These are phyloP conservation scores for Diaporthe aspalathi DNA, from an alignment of 2,329 filamentous ascomycete species.

Conservation along the genomic window DNA sequence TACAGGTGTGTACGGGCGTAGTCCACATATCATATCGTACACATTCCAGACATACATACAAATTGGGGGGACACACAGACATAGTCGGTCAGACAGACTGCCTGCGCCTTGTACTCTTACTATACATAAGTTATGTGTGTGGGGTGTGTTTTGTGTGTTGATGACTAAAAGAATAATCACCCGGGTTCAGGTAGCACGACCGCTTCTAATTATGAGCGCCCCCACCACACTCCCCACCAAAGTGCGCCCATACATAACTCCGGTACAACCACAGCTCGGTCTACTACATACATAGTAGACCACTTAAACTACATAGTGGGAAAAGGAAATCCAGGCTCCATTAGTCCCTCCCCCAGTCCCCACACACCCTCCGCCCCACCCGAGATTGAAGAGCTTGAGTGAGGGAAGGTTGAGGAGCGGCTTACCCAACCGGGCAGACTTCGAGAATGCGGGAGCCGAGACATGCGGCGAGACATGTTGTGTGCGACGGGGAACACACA, in stretches of 20 bases:
- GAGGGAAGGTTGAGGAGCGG: neutral
- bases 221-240: too few relatives aligned
- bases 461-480: conserved; percentile 11
- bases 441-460: conserved; percentile 21
- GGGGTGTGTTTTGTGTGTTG: neutral
- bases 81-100: neutral
- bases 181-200: conserved; percentile 12
- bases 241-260: too few relatives aligned
- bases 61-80: neutral
- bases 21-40: neutral
- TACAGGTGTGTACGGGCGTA: neutral
- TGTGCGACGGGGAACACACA: neutral
- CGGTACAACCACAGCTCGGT: too few relatives aligned
- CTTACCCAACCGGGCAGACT: conserved; percentile 26
- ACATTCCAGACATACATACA: neutral
- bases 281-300: too few relatives aligned
- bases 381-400: neutral
- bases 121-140: neutral
- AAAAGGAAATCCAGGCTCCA: too few relatives aligned
- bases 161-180: conserved; percentile 23
- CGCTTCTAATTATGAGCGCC: conserved; percentile 25
- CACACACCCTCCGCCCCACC: neutral
- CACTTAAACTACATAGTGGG: too few relatives aligned
- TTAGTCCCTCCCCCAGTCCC: neutral
- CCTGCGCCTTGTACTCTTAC: neutral